These are phyloP conservation scores for Gastrolobium bilobum DNA, from an alignment of 306 rosid genomes.

Conservation along the genomic window DNA sequence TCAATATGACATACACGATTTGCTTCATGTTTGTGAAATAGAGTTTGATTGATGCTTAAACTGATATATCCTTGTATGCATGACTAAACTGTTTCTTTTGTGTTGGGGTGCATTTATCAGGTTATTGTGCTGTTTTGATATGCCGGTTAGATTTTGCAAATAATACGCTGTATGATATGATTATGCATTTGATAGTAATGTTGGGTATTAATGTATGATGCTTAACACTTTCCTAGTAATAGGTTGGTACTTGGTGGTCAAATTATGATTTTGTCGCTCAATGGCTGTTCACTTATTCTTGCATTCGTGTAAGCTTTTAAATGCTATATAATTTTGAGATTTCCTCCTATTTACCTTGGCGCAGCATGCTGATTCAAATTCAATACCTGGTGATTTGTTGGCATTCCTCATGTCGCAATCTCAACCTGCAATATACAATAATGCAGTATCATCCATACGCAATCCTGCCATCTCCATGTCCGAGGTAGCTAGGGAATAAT, in stretches of 20 bases:
- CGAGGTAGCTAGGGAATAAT: constrained; percentile 54
- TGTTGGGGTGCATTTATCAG: constrained; percentile 5
- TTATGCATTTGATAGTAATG: constrained; percentile 10
- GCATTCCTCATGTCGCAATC: constrained; percentile 53
- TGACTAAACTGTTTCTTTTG: constrained; percentile 31
- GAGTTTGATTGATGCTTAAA: neutral
- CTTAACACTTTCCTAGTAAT: neutral
- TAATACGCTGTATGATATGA: neutral
- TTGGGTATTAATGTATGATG: constrained; percentile 2
- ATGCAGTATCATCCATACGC: constrained; percentile 50
- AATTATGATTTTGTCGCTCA: neutral
- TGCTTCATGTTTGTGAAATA: neutral
- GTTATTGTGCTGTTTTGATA: neutral
- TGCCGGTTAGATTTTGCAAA: neutral
- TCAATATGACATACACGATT: neutral
- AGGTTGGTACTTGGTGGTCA: neutral
- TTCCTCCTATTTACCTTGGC: constrained; percentile 29
- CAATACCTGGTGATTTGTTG: constrained; percentile 47
- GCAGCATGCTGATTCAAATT: constrained; percentile 54
- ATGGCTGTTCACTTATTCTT: constrained; percentile 13
- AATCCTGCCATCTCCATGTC: constrained; percentile 51
- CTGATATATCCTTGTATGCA: neutral
- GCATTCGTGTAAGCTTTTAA: constrained; percentile 7
- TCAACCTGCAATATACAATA: constrained; percentile 50
- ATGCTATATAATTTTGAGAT: constrained; percentile 27